Conservation (phyloP, 495 filamentous ascomycete genomes). For the Neurospora sp. region DNA sequence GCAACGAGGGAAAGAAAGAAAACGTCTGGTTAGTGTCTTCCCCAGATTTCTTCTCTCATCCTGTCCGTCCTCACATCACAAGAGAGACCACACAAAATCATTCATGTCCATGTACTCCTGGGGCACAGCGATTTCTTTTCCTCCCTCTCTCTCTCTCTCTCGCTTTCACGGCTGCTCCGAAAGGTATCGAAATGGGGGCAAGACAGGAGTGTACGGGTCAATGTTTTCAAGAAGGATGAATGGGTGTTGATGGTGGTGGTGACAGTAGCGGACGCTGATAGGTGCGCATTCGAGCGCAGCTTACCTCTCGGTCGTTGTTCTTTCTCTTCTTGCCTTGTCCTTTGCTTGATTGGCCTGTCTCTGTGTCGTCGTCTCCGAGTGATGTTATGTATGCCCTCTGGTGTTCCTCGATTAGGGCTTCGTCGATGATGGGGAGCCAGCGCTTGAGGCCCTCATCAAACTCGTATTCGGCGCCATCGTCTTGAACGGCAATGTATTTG, state of each 20-base stretch:
- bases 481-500: constrained; percentile 75
- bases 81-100: background rate
- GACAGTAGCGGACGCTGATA: constrained; percentile 6
- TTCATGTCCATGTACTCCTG: background rate
- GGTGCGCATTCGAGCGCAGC: constrained; percentile 23
- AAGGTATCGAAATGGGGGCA: background rate
- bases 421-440: constrained; percentile 77
- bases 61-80: background rate
- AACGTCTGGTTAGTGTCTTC: constrained; percentile 19
- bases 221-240: background rate
- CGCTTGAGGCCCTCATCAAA: constrained; percentile 61
- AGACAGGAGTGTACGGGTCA: background rate
- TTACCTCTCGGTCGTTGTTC: constrained; percentile 54
- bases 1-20: constrained; percentile 8
- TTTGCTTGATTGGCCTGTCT: constrained; percentile 14
- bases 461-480: constrained; percentile 77
- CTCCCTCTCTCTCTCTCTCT: background rate
- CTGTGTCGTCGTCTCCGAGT: constrained; percentile 54
- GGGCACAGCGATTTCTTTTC: background rate
- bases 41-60: constrained; percentile 2
- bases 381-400: constrained; percentile 52
- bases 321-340: constrained; percentile 59
- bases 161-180: background rate
- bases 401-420: constrained; percentile 69
- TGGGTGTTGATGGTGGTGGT: background rate